These are phyloP conservation scores for Xanthoconium stramineum DNA, from an alignment of 768 basidiomycete species.

Conservation along the genomic window DNA sequence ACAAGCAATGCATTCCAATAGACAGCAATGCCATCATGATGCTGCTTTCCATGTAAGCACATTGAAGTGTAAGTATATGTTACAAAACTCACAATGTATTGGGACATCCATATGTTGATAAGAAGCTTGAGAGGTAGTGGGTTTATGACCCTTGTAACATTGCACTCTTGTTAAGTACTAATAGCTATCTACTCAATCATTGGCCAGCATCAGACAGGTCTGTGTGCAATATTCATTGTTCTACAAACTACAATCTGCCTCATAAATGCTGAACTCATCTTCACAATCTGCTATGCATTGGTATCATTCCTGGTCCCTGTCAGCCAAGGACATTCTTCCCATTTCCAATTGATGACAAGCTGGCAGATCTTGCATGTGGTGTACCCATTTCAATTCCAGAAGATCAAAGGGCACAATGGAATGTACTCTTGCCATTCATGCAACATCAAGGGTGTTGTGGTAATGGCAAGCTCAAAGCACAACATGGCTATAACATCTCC, in stretches of 20 bases:
- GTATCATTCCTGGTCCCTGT: background rate
- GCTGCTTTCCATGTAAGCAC: too few species aligned
- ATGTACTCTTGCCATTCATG: constrained; percentile 28
- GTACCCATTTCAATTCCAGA: constrained; percentile 14
- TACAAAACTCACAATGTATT: too few species aligned
- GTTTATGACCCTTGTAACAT: background rate
- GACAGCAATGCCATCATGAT: too few species aligned
- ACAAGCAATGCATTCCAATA: too few species aligned
- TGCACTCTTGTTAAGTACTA: background rate
- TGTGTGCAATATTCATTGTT: background rate
- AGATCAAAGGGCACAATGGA: constrained; percentile 38
- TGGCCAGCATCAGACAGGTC: background rate
- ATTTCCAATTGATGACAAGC: background rate
- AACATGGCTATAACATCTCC: too few species aligned
- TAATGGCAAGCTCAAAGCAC: too few species aligned
- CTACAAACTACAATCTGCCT: background rate
- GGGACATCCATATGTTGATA: too few species aligned
- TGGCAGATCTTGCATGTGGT: background rate
- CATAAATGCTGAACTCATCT: background rate
- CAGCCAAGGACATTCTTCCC: background rate
- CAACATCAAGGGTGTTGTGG: background rate
- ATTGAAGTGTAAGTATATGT: too few species aligned
- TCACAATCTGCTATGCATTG: background rate
- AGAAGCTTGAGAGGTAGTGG: too few species aligned
- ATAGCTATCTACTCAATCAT: background rate